phyloP scores from a whole-genome alignment of 2,329 filamentous ascomycete species.

The Pseudonectria foliicola region DNA sequence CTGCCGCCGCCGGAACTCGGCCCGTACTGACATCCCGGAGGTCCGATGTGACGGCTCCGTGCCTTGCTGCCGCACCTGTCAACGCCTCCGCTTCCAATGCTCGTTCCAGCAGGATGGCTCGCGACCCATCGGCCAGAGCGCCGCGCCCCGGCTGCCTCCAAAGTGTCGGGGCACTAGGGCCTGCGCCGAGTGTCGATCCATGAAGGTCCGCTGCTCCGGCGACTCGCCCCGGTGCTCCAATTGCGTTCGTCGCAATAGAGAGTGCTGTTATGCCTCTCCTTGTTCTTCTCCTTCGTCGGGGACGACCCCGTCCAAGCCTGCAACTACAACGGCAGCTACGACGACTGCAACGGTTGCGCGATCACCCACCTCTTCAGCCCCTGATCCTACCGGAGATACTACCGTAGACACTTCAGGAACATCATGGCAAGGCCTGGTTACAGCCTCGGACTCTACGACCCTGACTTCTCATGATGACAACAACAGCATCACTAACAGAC shows the following conservation, averaged over 20 bases:
- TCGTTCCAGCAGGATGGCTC: slow-evolving; percentile 21
- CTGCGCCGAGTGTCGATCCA: slow-evolving; percentile 18
- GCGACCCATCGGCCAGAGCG: slow-evolving; percentile 12
- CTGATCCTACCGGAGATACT: too few relatives aligned
- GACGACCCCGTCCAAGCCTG: slow-evolving; percentile 2
- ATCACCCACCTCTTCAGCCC: too few relatives aligned
- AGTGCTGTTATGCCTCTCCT: slow-evolving; percentile 14
- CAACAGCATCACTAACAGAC: too few relatives aligned
- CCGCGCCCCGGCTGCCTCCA: slow-evolving; percentile 17
- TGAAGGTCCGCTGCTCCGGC: slow-evolving; percentile 23
- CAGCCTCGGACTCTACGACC: too few relatives aligned
- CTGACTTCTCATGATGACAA: too few relatives aligned
- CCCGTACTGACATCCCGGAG: slow-evolving; percentile 18
- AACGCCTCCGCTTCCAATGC: slow-evolving; percentile 20
- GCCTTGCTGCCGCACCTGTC: slow-evolving; percentile 19
- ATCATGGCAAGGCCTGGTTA: too few relatives aligned
- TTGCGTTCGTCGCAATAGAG: slow-evolving; percentile 17
- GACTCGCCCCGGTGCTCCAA: slow-evolving; percentile 19
- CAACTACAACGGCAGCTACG: slow-evolving; percentile 2
- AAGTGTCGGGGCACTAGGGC: slow-evolving; percentile 21
- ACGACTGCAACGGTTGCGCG: neutral
- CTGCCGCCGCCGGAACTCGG: slow-evolving; percentile 13
- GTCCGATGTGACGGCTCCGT: slow-evolving; percentile 22
- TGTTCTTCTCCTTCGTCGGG: slow-evolving; percentile 4
- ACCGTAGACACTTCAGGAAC: too few relatives aligned